phyloP scores from a whole-genome alignment of 2,329 filamentous ascomycete species.

The Pseudodiploospora longispora region DNA sequence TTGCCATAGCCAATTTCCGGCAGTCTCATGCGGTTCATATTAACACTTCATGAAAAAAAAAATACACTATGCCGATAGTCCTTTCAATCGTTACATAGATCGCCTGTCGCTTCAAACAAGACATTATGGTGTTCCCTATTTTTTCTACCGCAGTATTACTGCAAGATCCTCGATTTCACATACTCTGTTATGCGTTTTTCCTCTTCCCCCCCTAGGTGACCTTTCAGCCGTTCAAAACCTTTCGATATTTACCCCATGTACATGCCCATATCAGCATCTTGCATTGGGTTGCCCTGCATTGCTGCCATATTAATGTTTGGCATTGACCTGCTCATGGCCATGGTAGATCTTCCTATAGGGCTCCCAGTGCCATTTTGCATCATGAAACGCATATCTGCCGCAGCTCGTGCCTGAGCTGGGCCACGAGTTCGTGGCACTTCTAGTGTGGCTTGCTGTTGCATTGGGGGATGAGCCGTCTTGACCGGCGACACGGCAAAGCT shows the following conservation, averaged over 20 bases:
- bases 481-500: conserved; percentile 39
- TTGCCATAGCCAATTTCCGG: not conserved
- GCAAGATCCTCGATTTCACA: not conserved
- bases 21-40: conserved; percentile 18
- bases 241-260: conserved; percentile 38
- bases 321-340: conserved; percentile 37
- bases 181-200: not conserved
- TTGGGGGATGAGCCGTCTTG: conserved; percentile 27
- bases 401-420: conserved; percentile 15
- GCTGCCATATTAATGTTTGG: conserved; percentile 36
- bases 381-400: conserved; percentile 32
- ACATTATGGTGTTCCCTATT: conserved; percentile 1
- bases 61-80: conserved; percentile 14
- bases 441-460: conserved; percentile 33
- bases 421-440: conserved; percentile 35
- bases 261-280: conserved; percentile 38
- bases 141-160: not conserved
- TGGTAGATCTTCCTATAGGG: conserved; percentile 26
- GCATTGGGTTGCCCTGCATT: conserved; percentile 31
- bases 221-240: not conserved
- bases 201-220: not conserved
- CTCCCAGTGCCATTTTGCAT: conserved; percentile 32
- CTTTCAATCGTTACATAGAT: conserved; percentile 21
- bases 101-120: conserved; percentile 4
- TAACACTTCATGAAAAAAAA: conserved; percentile 21